These are phyloP conservation scores for Chaetomiaceae sp. DNA, from an alignment of 2,329 filamentous ascomycete genomes.

Conservation along the genomic window DNA sequence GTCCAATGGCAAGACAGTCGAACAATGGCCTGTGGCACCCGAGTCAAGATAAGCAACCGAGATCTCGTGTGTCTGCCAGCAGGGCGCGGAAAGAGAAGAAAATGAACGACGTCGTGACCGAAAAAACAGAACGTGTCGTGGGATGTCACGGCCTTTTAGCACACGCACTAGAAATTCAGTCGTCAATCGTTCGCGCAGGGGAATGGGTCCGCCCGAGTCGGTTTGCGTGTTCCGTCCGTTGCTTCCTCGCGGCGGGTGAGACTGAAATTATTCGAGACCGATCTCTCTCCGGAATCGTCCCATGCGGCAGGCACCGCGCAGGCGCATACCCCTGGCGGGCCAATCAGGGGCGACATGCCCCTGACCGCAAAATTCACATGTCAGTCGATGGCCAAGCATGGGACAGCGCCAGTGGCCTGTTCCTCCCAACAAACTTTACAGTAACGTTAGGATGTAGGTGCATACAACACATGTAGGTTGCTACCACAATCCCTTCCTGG, in stretches of 20 bases:
- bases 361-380: constrained; percentile 28
- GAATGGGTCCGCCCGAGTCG: not conserved
- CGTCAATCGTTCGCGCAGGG: not conserved
- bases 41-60: not conserved
- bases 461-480: no score
- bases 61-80: not conserved
- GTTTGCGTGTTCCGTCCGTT: not conserved
- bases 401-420: constrained; percentile 16
- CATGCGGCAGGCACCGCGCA: constrained; percentile 24
- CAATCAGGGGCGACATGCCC: constrained; percentile 22
- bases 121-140: not conserved
- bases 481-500: no score
- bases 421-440: not conserved
- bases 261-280: constrained; percentile 21
- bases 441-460: no score
- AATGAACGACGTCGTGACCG: no score
- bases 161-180: not conserved
- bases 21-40: not conserved
- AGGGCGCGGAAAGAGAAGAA: not conserved
- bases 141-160: not conserved
- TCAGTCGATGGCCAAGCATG: constrained; percentile 28
- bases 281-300: constrained; percentile 25
- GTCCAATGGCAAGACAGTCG: no score
- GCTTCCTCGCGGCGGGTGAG: not conserved
- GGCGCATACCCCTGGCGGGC: not conserved